These are phyloP conservation scores for Ascomycota sp. DNA, from an alignment of 2,329 filamentous ascomycete species.

Conservation along the genomic window DNA sequence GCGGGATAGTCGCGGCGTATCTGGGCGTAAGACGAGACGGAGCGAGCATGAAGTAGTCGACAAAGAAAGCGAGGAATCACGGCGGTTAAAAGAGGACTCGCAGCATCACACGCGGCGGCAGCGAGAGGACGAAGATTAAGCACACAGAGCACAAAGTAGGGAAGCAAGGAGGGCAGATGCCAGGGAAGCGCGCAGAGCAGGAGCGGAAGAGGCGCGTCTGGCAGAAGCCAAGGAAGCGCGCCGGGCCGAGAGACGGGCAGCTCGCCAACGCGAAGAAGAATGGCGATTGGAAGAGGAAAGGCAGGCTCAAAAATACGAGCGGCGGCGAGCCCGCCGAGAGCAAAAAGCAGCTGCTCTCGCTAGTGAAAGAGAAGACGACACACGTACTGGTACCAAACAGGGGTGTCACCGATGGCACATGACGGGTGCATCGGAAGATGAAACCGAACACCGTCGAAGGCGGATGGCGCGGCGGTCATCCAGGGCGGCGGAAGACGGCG, in stretches of 20 bases:
- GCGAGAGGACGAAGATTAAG: conserved; percentile 36
- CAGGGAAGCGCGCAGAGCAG: too few relatives aligned
- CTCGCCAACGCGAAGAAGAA: conserved; percentile 28
- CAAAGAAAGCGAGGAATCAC: conserved; percentile 26
- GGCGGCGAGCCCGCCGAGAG: conserved; percentile 27
- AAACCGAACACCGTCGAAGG: conserved; percentile 32
- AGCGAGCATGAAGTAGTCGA: conserved; percentile 26
- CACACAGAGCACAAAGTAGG: conserved; percentile 31
- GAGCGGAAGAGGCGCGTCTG: conserved; percentile 15
- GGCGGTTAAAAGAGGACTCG: conserved; percentile 33
- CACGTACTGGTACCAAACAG: conserved; percentile 21
- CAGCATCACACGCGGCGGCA: conserved; percentile 32
- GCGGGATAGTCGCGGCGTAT: conserved; percentile 38
- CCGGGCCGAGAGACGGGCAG: conserved; percentile 30
- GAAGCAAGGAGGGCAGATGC: conserved; percentile 22
- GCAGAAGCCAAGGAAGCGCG: conserved; percentile 39
- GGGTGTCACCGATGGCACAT: conserved; percentile 28
- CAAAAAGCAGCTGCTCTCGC: conserved; percentile 22
- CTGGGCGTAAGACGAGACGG: conserved; percentile 38
- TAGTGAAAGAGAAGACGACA: conserved; percentile 23
- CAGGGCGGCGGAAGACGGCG: conserved; percentile 19
- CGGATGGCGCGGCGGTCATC: conserved; percentile 29
- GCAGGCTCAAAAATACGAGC: conserved; percentile 28
- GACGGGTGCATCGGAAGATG: conserved; percentile 21
- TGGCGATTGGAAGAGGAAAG: conserved; percentile 26